Percentiles rank a stretch among this genome's conserved stretches.
Conservation (phyloP, 768 basidiomycete genomes). For the Cantharellus anzutake region DNA sequence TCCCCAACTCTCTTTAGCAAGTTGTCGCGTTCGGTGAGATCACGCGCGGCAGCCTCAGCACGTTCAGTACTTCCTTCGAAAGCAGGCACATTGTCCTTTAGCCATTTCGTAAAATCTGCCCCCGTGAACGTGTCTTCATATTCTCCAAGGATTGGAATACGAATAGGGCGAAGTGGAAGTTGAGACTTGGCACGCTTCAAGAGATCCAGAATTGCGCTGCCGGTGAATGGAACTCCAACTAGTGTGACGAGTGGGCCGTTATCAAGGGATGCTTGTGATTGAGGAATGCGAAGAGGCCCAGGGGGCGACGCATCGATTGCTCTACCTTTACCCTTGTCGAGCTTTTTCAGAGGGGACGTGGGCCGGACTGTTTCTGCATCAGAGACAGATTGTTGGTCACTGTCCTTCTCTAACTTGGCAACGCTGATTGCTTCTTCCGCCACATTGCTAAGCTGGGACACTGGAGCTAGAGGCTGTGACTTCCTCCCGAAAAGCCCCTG, state of each 20-base stretch:
- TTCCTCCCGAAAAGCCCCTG: background rate
- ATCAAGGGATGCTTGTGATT: too few relatives aligned
- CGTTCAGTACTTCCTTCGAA: constrained; percentile 61
- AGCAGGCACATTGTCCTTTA: constrained; percentile 56
- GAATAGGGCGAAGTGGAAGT: constrained; percentile 48
- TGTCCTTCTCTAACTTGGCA: background rate
- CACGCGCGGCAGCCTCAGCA: constrained; percentile 54
- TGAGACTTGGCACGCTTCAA: constrained; percentile 53
- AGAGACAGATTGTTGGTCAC: background rate
- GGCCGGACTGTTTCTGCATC: background rate
- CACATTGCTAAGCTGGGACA: background rate
- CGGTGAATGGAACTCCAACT: constrained; percentile 52
- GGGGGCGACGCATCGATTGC: constrained; percentile 17
- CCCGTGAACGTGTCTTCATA: constrained; percentile 77
- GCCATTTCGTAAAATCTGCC: constrained; percentile 75
- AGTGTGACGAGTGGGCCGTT: constrained; percentile 39
- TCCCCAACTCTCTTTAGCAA: constrained; percentile 60
- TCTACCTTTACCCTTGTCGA: constrained; percentile 68
- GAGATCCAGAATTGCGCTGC: constrained; percentile 44
- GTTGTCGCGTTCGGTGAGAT: constrained; percentile 41
- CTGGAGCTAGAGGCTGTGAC: background rate
- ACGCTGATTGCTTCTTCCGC: background rate
- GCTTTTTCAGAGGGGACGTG: constrained; percentile 18
- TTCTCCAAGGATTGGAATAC: constrained; percentile 65
- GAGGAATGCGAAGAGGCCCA: background rate